Percentiles rank a stretch among this genome's conserved stretches.
phyloP scores from a whole-genome alignment of 495 filamentous ascomycete species.

The Geopyxis carbonaria region DNA sequence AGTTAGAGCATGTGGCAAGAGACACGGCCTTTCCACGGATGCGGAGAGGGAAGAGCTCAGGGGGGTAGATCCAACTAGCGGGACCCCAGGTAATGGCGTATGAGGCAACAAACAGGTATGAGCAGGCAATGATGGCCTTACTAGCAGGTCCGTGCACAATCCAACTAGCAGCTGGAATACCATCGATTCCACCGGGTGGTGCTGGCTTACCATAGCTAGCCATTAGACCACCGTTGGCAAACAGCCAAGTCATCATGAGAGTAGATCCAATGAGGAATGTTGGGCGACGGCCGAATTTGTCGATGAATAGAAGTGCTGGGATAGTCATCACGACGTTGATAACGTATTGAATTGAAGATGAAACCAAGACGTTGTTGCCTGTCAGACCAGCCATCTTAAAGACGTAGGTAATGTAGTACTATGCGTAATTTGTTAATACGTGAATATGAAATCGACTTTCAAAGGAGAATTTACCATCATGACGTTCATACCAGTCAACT shows the following conservation, averaged over 20 bases:
- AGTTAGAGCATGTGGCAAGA: constrained; percentile 52
- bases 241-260: constrained; percentile 55
- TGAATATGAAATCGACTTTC: not conserved
- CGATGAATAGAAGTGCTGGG: constrained; percentile 40
- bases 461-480: constrained; percentile 51
- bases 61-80: constrained; percentile 59
- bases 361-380: constrained; percentile 45
- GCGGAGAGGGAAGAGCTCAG: constrained; percentile 57
- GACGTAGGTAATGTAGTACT: constrained; percentile 32
- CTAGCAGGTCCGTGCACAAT: constrained; percentile 40
- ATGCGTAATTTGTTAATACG: not conserved
- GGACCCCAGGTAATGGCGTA: constrained; percentile 57
- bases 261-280: constrained; percentile 52
- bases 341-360: constrained; percentile 59
- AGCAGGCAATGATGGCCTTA: constrained; percentile 58
- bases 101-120: constrained; percentile 60
- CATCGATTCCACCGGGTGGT: constrained; percentile 33
- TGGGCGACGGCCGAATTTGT: constrained; percentile 44
- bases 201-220: constrained; percentile 36
- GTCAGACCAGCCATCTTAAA: constrained; percentile 54
- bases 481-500: constrained; percentile 73
- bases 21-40: constrained; percentile 53
- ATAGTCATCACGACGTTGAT: constrained; percentile 48
- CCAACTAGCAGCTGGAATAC: constrained; percentile 45
- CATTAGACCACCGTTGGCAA: constrained; percentile 44